A percentile compares a stretch with the other conserved stretches of the same genome.
Conservation (phyloP, 306 rosid genomes). For the Abrus precatorius region DNA sequence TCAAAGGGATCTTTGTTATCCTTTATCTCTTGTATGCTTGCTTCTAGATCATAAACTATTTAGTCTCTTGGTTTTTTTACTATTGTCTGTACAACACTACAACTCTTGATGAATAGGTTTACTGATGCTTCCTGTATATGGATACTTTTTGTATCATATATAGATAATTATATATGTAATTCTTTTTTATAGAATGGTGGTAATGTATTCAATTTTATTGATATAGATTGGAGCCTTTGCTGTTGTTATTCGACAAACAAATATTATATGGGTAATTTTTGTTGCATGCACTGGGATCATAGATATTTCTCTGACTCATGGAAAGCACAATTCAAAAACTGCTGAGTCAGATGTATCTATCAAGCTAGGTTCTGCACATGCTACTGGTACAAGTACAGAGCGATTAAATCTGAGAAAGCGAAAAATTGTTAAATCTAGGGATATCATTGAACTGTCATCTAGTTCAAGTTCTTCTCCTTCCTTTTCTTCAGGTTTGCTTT, state of each 20-base stretch:
- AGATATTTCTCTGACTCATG: constrained; percentile 56
- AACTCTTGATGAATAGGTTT: constrained; percentile 1
- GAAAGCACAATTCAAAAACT: constrained; percentile 47
- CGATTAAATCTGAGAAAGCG: constrained; percentile 68
- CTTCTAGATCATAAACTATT: not conserved
- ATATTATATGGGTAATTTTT: constrained; percentile 87
- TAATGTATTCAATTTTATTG: constrained; percentile 45
- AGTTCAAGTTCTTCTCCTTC: constrained; percentile 46
- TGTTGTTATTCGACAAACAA: constrained; percentile 87
- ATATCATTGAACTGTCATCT: constrained; percentile 39
- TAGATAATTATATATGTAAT: constrained; percentile 7
- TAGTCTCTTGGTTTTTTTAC: constrained; percentile 2
- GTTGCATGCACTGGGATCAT: constrained; percentile 80
- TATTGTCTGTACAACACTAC: not conserved
- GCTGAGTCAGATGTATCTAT: constrained; percentile 49
- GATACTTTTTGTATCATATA: not conserved
- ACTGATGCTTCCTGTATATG: not conserved
- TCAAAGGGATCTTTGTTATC: constrained; percentile 11
- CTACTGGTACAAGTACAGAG: constrained; percentile 38
- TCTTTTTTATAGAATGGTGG: constrained; percentile 21
- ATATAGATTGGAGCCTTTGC: constrained; percentile 79
- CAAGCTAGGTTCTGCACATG: constrained; percentile 42
- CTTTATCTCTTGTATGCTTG: not conserved
- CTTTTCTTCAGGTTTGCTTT: constrained; percentile 64
- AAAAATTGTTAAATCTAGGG: constrained; percentile 50